Conservation (phyloP, 139 green algal genomes). For the Auxenochlorella protothecoides region DNA sequence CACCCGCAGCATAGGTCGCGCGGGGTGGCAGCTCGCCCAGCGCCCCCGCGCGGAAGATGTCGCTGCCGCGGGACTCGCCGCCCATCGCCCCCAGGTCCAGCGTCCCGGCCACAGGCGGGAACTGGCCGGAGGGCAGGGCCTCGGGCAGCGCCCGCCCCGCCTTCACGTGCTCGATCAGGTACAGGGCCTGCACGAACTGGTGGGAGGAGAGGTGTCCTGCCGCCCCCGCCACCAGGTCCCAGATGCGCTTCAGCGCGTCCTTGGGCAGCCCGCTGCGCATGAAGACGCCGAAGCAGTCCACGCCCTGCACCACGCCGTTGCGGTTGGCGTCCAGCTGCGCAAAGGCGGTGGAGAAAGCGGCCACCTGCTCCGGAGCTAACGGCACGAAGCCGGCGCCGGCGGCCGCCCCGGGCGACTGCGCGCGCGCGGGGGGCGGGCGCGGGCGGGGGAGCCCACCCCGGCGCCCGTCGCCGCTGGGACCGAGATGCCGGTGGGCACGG, state of each 20-base stretch:
- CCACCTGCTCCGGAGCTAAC: constrained; percentile 35
- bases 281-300: constrained; percentile 70
- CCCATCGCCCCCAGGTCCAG: constrained; percentile 7
- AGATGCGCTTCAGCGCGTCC: constrained; percentile 48
- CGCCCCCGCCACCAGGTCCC: constrained; percentile 55
- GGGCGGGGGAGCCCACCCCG: neutral
- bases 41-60: too few species aligned
- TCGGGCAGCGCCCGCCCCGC: constrained; percentile 29
- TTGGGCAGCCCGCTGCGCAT: constrained; percentile 70
- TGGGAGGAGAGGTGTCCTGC: constrained; percentile 37
- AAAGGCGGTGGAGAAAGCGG: constrained; percentile 55
- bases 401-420: neutral
- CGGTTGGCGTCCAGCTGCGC: constrained; percentile 51
- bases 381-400: constrained; percentile 27
- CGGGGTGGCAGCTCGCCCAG: too few species aligned
- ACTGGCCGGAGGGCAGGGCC: constrained; percentile 34
- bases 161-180: constrained; percentile 65
- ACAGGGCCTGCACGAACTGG: constrained; percentile 64
- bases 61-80: too few species aligned
- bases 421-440: neutral
- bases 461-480: neutral
- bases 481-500: constrained; percentile 13
- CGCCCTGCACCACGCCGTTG: constrained; percentile 53
- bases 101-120: constrained; percentile 35
- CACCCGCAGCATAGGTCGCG: too few species aligned